A percentile compares a stretch with the other conserved stretches of the same genome.
Conservation (phyloP, 768 basidiomycete species). For the Trametes villosa region DNA sequence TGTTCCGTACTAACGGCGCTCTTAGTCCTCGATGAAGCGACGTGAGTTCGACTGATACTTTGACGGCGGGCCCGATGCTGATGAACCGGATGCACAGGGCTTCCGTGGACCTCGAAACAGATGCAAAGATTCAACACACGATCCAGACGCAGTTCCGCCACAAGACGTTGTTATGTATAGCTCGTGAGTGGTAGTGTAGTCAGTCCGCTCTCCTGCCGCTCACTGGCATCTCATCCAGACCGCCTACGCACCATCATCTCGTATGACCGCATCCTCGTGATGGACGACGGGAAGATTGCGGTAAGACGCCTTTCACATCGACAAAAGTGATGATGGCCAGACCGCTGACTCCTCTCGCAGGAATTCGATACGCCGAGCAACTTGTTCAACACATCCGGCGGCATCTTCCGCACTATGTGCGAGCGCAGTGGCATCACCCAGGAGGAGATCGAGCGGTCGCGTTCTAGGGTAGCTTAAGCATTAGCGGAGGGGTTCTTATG, state of each 20-base stretch:
- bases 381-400: slow-evolving; percentile 45
- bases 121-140: slow-evolving; percentile 55
- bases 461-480: slow-evolving; percentile 13
- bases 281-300: slow-evolving; percentile 63
- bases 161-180: slow-evolving; percentile 57
- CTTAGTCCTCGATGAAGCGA: slow-evolving; percentile 54
- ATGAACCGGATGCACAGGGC: slow-evolving; percentile 35
- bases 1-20: not conserved
- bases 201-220: not conserved
- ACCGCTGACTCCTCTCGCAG: slow-evolving; percentile 21
- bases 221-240: slow-evolving; percentile 29
- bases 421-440: slow-evolving; percentile 53
- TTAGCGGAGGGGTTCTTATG: not conserved
- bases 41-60: slow-evolving; percentile 29
- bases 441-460: slow-evolving; percentile 46
- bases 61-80: not conserved
- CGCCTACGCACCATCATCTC: slow-evolving; percentile 57
- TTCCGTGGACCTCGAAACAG: slow-evolving; percentile 52
- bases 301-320: slow-evolving; percentile 41
- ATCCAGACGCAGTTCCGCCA: slow-evolving; percentile 48
- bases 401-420: slow-evolving; percentile 69
- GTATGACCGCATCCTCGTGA: slow-evolving; percentile 73
- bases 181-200: slow-evolving; percentile 30
- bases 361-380: slow-evolving; percentile 58
- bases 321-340: too few species aligned